phyloP scores from a whole-genome alignment of 2,329 filamentous ascomycete species.

The Fusarium humuli region DNA sequence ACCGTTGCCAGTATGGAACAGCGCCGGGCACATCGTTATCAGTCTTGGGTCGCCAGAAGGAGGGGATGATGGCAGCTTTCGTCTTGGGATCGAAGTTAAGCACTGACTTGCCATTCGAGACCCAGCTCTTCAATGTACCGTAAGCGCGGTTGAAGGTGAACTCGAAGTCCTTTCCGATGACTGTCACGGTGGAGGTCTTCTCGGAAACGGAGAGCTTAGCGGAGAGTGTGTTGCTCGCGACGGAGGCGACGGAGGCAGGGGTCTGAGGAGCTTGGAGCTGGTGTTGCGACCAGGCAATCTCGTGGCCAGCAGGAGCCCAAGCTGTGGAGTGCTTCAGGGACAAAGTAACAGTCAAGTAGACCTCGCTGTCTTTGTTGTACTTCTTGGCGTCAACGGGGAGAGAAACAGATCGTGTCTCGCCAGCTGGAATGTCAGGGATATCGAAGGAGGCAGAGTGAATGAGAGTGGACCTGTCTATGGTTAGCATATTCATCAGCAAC shows the following conservation, averaged over 20 bases:
- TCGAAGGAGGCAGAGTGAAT: conserved; percentile 53
- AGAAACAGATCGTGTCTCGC: conserved; percentile 50
- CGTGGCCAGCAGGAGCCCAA: conserved; percentile 66
- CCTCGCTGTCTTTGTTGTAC: conserved; percentile 52
- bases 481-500: conserved; percentile 2
- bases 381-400: conserved; percentile 48
- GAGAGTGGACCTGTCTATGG: conserved; percentile 10
- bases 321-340: conserved; percentile 55
- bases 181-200: conserved; percentile 2
- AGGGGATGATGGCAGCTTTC: conserved; percentile 55
- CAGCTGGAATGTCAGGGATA: conserved; percentile 56
- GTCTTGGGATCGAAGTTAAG: conserved; percentile 53
- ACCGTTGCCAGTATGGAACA: conserved; percentile 68
- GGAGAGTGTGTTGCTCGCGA: conserved; percentile 15
- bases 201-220: conserved; percentile 41
- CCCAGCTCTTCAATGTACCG: conserved; percentile 59
- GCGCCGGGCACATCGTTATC: conserved; percentile 71
- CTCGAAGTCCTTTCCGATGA: conserved; percentile 48
- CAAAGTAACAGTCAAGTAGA: conserved; percentile 61
- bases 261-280: conserved; percentile 48
- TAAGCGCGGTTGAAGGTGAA: conserved; percentile 60
- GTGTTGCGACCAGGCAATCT: conserved; percentile 66
- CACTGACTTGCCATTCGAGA: conserved; percentile 49
- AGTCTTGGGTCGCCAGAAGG: conserved; percentile 73
- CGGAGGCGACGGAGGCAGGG: not conserved